Percentiles rank a stretch among this genome's conserved stretches.
These are phyloP conservation scores for Trametes hirsuta DNA, from an alignment of 1,284 basidiomycete species.

Conservation along the genomic window DNA sequence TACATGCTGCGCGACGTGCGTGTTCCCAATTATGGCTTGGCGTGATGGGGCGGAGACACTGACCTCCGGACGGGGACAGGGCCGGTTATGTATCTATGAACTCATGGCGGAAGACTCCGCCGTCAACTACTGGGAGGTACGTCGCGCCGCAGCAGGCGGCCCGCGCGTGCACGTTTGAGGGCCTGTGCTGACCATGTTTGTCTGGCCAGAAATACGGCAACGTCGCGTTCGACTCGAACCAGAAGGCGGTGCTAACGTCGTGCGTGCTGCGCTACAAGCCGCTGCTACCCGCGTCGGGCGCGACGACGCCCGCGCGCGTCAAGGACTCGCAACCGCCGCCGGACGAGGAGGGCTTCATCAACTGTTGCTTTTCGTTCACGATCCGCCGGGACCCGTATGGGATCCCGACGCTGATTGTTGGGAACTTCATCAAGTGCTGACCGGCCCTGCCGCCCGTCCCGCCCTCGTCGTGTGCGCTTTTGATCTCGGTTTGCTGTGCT, in stretches of 20 bases:
- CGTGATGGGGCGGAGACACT: constrained; percentile 2
- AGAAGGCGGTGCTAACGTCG: constrained; percentile 92
- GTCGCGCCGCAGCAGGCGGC: constrained; percentile 16
- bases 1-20: constrained; percentile 79
- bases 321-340: constrained; percentile 36
- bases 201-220: constrained; percentile 83
- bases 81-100: constrained; percentile 95
- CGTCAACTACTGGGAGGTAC: constrained; percentile 97
- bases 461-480: neutral
- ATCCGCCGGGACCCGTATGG: constrained; percentile 91
- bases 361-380: constrained; percentile 96
- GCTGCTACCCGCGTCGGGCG: constrained; percentile 39
- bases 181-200: neutral
- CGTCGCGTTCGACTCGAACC: constrained; percentile 87
- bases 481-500: constrained; percentile 2
- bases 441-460: neutral
- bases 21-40: constrained; percentile 32
- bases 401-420: constrained; percentile 92
- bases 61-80: constrained; percentile 44
- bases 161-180: neutral
- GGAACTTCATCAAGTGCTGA: constrained; percentile 76
- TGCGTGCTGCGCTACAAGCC: constrained; percentile 89
- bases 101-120: constrained; percentile 96
- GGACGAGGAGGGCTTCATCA: constrained; percentile 76
- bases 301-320: constrained; percentile 30